Evolutionary conservation across 1,284 basidiomycete genomes (phyloP).

Genomic region (Laetiporus sulphureus): DNA sequence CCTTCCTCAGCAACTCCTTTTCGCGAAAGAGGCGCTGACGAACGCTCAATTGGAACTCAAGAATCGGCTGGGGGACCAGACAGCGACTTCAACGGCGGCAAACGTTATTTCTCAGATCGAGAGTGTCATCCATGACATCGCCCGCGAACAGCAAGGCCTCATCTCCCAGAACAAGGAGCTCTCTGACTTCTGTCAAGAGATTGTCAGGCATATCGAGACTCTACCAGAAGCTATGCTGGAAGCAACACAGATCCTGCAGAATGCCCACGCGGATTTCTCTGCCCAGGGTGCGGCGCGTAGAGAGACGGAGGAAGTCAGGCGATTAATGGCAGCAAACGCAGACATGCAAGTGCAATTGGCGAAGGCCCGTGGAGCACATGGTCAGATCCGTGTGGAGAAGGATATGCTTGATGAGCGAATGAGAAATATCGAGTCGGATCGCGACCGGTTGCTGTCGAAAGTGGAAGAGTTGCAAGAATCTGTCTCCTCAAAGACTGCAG

Average conservation of each 20-base stretch:
- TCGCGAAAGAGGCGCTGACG: conserved; percentile 35
- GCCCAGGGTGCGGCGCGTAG: conserved; percentile 49
- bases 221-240: conserved; percentile 54
- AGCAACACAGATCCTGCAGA: conserved; percentile 50
- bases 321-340: conserved; percentile 41
- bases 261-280: conserved; percentile 54
- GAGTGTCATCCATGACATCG: conserved; percentile 35
- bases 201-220: conserved; percentile 44
- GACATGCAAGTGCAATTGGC: conserved; percentile 65
- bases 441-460: conserved; percentile 48
- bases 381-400: conserved; percentile 76
- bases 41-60: conserved; percentile 29
- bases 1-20: conserved; percentile 35
- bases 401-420: conserved; percentile 61
- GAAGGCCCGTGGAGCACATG: conserved; percentile 69
- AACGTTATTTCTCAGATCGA: conserved; percentile 37
- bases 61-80: conserved; percentile 21
- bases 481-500: conserved; percentile 37
- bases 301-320: conserved; percentile 64
- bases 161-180: conserved; percentile 44
- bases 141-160: conserved; percentile 36
- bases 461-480: conserved; percentile 46
- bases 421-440: conserved; percentile 51
- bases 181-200: conserved; percentile 40
- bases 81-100: conserved; percentile 13